Evolutionary conservation across 306 rosid genomes (phyloP).

Genomic region (Cucurbita ficifolia): DNA sequence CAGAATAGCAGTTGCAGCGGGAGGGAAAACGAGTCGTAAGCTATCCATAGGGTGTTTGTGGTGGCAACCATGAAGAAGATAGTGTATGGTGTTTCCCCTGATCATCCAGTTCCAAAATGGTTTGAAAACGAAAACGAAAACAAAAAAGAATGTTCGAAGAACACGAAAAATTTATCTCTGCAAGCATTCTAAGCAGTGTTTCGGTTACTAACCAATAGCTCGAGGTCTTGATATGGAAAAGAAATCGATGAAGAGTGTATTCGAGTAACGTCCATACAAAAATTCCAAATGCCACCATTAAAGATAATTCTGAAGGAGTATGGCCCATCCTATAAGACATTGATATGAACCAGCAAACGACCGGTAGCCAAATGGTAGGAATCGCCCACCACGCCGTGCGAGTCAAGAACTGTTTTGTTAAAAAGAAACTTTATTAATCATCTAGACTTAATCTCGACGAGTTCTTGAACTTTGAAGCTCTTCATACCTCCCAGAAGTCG

Average conservation of each 20-base stretch:
- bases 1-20: slow-evolving; percentile 70
- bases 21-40: slow-evolving; percentile 92
- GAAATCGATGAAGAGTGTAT: slow-evolving; percentile 74
- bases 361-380: slow-evolving; percentile 89
- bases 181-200: too few species aligned
- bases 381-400: slow-evolving; percentile 91
- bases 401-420: slow-evolving; percentile 53
- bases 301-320: slow-evolving; percentile 32
- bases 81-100: slow-evolving; percentile 75
- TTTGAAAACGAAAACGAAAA: too few species aligned
- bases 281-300: slow-evolving; percentile 44
- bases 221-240: slow-evolving; percentile 81
- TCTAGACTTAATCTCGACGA: too few species aligned
- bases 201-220: slow-evolving; percentile 51
- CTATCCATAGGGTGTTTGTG: slow-evolving; percentile 99
- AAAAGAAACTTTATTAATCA: too few species aligned
- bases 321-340: slow-evolving; percentile 53
- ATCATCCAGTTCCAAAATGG: too few species aligned
- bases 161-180: too few species aligned
- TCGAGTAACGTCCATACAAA: slow-evolving; percentile 68
- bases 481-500: slow-evolving; percentile 53
- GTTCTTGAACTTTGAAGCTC: too few species aligned
- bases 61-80: slow-evolving; percentile 96
- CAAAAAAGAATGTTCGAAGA: too few species aligned
- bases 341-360: slow-evolving; percentile 49